phyloP scores from a whole-genome alignment of 768 basidiomycete genomes.

The Russula dissimulans region DNA sequence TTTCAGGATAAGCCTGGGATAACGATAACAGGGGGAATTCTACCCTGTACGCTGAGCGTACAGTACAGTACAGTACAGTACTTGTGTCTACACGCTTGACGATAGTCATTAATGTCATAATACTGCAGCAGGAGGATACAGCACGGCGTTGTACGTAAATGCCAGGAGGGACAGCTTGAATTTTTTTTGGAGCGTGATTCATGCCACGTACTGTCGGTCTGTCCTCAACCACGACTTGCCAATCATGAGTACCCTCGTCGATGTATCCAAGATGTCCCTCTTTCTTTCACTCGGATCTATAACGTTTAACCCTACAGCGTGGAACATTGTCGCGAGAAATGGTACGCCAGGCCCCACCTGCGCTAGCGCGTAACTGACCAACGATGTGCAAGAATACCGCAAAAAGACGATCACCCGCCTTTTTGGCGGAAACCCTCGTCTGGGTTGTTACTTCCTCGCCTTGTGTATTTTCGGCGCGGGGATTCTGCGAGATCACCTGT shows the following conservation, averaged over 20 bases:
- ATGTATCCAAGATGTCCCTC: conserved; percentile 58
- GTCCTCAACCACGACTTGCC: conserved; percentile 1
- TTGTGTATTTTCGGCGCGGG: conserved; percentile 78
- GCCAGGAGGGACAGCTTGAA: no score
- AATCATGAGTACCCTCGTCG: conserved; percentile 35
- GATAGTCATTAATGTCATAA: no score
- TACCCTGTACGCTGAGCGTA: no score
- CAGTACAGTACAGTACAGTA: no score
- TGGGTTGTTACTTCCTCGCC: conserved; percentile 85
- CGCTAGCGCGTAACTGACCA: conserved; percentile 25
- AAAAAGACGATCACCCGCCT: conserved; percentile 83
- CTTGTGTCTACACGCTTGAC: no score
- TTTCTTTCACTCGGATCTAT: conserved; percentile 60
- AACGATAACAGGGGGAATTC: no score
- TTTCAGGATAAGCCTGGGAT: no score
- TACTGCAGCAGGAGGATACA: no score
- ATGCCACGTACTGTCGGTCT: neutral
- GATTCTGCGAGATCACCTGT: conserved; percentile 80
- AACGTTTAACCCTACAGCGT: conserved; percentile 86
- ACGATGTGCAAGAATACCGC: conserved; percentile 46
- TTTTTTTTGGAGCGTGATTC: no score
- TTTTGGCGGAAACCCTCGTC: conserved; percentile 61
- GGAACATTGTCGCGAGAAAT: conserved; percentile 93
- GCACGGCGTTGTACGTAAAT: no score
- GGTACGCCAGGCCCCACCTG: conserved; percentile 40